Base-by-base conservation (phyloP, 306 rosid genomes). In the Vicia faba region DNA sequence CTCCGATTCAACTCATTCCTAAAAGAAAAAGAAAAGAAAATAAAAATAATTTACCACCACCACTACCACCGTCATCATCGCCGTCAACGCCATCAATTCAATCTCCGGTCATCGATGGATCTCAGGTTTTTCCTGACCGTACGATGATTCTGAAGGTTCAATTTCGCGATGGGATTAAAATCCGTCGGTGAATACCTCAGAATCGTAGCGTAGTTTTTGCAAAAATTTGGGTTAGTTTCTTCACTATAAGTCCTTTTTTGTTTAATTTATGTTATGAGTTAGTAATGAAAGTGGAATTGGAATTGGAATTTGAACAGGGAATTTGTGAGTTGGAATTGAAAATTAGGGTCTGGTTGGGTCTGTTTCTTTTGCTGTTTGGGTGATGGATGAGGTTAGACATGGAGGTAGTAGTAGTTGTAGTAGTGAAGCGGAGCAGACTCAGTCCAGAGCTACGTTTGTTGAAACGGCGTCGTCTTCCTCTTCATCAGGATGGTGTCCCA, bases 341-440 rank as follows among this genome's bases (percentile, higher is more conserved):
- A 82, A 73, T 81, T 58, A 64, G 64, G 63, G 67, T 26, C 19
- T 55, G 59, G 64, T 66, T 79, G 64, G 23, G 46, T 14, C 48
- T 65, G 15, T 65, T 11, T 62, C 75, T 81, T 69, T 62, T 39
- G 25, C 43, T 55, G 3, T 68, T 18, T 26, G 12, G 85, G 82
- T 73, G 85, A 91, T 88, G 95, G 96, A 88, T 83, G 97, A 77
- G 81, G 88, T 76, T 66, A 68, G 82, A 67, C 73, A 79, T 73
- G 61, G 69, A 3, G 45, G 31, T 20, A 26, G 12, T 50, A 55
- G 39, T 26, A 55, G 61, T 26, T 55, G 43, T 68, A 81, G 64
- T 66, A 80, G 69, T 84, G 87, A 70, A 68, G 79, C 77, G 20
- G 83, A 79, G 72, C 81, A 67, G 54, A 58, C 74, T 72, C 85